These are phyloP conservation scores for Coniochaeta hoffmannii DNA, from an alignment of 2,329 filamentous ascomycete genomes.

Conservation along the genomic window DNA sequence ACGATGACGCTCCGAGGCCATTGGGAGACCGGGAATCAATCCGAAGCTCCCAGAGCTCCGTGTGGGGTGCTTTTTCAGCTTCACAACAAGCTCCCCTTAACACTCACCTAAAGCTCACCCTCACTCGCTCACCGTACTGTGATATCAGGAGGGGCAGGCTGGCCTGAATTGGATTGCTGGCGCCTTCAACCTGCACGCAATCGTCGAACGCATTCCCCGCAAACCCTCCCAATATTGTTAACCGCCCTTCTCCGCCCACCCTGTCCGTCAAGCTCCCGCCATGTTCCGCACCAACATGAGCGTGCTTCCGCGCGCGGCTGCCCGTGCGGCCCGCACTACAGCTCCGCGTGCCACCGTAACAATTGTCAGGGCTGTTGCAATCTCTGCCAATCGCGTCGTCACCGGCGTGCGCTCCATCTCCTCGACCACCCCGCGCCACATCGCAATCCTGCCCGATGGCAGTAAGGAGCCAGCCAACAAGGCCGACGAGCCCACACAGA, in stretches of 20 bases:
- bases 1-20: neutral
- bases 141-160: neutral
- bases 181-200: neutral
- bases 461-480: slow-evolving; percentile 29
- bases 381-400: neutral
- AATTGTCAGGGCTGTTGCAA: neutral
- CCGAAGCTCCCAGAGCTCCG: neutral
- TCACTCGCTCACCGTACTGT: neutral
- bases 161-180: neutral
- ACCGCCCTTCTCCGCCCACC: slow-evolving; percentile 21
- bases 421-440: slow-evolving; percentile 30
- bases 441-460: slow-evolving; percentile 51
- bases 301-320: slow-evolving; percentile 29
- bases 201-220: neutral
- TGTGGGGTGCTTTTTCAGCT: neutral
- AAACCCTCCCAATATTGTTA: neutral
- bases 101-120: neutral
- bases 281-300: slow-evolving; percentile 15
- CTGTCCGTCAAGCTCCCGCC: neutral
- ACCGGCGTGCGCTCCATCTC: slow-evolving; percentile 18
- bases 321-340: slow-evolving; percentile 23
- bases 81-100: neutral
- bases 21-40: neutral
- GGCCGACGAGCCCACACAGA: slow-evolving; percentile 28
- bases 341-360: neutral